phyloP scores from a whole-genome alignment of 225 moss, liverwort and hornwort species.

The Asterella californica region DNA sequence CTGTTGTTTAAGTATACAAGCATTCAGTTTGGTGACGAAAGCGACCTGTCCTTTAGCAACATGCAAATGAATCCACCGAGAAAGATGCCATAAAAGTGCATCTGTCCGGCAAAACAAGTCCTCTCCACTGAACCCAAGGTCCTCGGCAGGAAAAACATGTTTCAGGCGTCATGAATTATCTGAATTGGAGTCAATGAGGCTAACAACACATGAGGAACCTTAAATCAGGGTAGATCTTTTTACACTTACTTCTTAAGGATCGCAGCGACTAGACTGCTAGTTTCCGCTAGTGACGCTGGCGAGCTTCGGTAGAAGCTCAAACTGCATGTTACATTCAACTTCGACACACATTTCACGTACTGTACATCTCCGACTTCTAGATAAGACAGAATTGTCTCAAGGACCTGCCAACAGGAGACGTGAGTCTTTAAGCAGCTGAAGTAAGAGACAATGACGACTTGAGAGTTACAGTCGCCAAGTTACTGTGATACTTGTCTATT shows the following conservation, averaged over 20 bases:
- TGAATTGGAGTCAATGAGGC: too few species aligned
- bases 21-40: too few species aligned
- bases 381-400: conserved; percentile 87
- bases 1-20: conserved; percentile 31
- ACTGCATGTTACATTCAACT: conserved; percentile 69
- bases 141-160: not conserved
- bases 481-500: too few species aligned
- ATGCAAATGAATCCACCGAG: not conserved
- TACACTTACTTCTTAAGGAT: conserved; percentile 53
- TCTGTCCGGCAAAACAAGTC: not conserved
- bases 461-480: too few species aligned
- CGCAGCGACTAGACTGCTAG: conserved; percentile 57
- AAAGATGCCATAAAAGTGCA: not conserved
- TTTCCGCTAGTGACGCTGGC: conserved; percentile 62
- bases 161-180: too few species aligned
- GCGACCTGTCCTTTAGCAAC: not conserved
- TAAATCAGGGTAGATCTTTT: too few species aligned
- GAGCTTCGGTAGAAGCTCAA: conserved; percentile 81
- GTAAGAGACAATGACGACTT: too few species aligned
- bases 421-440: not conserved
- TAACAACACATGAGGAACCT: too few species aligned
- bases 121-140: not conserved
- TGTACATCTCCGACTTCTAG: conserved; percentile 72
- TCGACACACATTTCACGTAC: conserved; percentile 70
- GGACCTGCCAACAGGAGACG: conserved; percentile 61